Conservation (phyloP, 805 yeast genomes). For the Candida easanensis region DNA sequence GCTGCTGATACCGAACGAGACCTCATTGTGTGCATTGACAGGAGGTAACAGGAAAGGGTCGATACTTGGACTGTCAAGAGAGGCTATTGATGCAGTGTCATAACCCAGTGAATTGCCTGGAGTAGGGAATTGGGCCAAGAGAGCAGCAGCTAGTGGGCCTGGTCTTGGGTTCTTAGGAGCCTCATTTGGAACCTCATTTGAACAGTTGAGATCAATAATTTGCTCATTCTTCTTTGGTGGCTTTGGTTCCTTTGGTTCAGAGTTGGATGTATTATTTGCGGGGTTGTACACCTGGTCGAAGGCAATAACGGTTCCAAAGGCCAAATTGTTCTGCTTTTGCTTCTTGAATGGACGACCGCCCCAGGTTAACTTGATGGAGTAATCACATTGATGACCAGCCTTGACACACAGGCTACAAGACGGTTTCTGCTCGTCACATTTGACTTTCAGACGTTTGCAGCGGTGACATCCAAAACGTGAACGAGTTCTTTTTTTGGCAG, state of each 20-base stretch:
- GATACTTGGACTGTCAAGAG: neutral
- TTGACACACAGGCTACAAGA: conserved; percentile 54
- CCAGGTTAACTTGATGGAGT: conserved; percentile 63
- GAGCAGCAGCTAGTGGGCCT: neutral
- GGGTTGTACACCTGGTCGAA: conserved; percentile 19
- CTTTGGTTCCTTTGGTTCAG: too few relatives aligned
- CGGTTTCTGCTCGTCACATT: conserved; percentile 72
- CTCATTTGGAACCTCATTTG: neutral
- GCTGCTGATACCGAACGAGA: too few relatives aligned
- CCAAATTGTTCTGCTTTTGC: conserved; percentile 29
- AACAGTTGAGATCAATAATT: neutral
- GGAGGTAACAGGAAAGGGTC: neutral
- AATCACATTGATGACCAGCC: conserved; percentile 52
- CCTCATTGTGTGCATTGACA: neutral
- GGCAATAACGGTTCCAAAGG: conserved; percentile 18
- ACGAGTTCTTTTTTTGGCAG: conserved; percentile 33
- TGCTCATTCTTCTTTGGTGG: too few relatives aligned
- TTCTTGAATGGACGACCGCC: conserved; percentile 67
- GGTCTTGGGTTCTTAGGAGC: neutral
- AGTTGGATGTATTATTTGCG: neutral
- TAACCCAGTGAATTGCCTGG: neutral
- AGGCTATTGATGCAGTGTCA: neutral
- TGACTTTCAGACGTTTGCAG: conserved; percentile 59
- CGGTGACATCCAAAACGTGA: conserved; percentile 59
- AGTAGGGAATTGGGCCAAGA: neutral